Base-by-base conservation (phyloP, 441 rosid genomes). In the Flueggea neowawraea region DNA sequence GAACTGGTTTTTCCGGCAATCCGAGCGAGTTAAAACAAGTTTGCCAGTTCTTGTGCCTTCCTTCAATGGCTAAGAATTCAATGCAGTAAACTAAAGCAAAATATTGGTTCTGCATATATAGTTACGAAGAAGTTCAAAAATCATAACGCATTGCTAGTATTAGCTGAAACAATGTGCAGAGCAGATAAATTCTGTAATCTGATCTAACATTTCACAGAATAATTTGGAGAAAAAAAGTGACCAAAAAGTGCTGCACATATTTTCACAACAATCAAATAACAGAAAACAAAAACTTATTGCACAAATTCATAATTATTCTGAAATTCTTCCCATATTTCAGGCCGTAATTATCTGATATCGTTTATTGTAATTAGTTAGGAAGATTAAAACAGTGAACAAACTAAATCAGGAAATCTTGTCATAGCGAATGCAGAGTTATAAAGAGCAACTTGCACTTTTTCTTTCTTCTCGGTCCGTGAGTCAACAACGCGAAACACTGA, bases 41-140 rank as follows among this genome's bases (percentile, higher is more conserved):
- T 41, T 52, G 36, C 82, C 83, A 81, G 13, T 57, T 47, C 62
- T 57, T 66, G 3, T 66, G 73, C 71, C 58, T 67, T 60, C 75
- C 71, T 45, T 73, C 76, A 31, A 71, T 50, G 7, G 36, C 73
- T 57, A 64, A 59, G 64, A 64, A 58, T 79, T 84, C 87, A 17
- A 74, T 67, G 80, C 90, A 82, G 65, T 60, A 62, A 16, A 75
- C 75, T 53, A 82, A 69, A 44, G 69, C 80, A 51, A 65, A 84
- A 57, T 69, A 68, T 39, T 60, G 74, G 66, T 76, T 62, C 90
- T 82, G 82, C 68, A 56, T 15, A 31, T 55, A 48, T 28, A 17
- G 16, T 4, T 31, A 15, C 12, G 41, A 36, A n/a, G 16, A 52
- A 11, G 11, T 15, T 28, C 39, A 39, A 16, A 22, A 14, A 47